Base-by-base conservation (phyloP, 1,139 yeast species). In the Pichia norvegensis region DNA sequence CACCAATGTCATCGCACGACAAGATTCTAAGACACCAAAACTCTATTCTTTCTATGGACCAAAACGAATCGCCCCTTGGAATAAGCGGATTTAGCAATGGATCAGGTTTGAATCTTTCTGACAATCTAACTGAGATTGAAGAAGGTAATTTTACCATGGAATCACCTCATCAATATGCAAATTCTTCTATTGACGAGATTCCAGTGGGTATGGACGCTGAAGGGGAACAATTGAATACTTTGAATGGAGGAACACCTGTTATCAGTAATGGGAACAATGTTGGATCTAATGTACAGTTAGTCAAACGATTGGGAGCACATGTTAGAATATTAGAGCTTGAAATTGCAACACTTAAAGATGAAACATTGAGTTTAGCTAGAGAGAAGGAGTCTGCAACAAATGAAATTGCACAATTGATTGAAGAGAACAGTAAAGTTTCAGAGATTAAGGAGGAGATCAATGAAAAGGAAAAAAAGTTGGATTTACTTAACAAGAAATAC, bases 241-340 rank as follows among this genome's bases (percentile, higher is more conserved):
- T 46, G 1, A 50, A 55, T 25, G 59, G 57, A 6, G 46, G 52
- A 7, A 47, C 42, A 20, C 42, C 50, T 1, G 40, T 39, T 5
- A 37, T 33, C 10, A 31, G 29, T 22, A 22, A 33, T 13, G 36
- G 21, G 40, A 46, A 46, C 7, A 40, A 38, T 2, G 49, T 42
- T 14, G 56, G 57, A 2, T 50, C 70, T 3, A 69, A 74, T 42
- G 72, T 81, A 41, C 95, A 85, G 58, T 61, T 86, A 31, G 73
- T 86, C 38, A 81, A 83, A 52, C 81, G 82, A 55, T 73, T 87
- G 75, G 75, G 87, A 43, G 69, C 85, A 1, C 86, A 81, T 42
- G 79, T 90, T 20, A 74, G 95, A 48, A 73, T 90, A 47, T 67
- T 90, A 38, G 96, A 92, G 59, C 76, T 84, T 17, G 97, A 92